phyloP scores from a whole-genome alignment of 371 early-diverging fungal genomes.

The Mortierella polycephala region DNA sequence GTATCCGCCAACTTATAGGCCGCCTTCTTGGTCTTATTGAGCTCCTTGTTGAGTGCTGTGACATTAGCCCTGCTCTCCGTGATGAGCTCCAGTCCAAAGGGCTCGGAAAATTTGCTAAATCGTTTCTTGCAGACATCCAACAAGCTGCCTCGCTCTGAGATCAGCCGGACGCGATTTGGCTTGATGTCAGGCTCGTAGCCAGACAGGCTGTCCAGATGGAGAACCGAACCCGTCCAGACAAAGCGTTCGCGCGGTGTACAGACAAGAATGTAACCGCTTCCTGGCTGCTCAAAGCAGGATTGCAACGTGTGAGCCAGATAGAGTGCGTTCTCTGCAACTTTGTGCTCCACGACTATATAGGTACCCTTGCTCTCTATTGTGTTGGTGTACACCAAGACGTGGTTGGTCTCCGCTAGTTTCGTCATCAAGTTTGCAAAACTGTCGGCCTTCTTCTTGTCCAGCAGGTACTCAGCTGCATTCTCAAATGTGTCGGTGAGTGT shows the following conservation, averaged over 20 bases:
- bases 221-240: slow-evolving; percentile 69
- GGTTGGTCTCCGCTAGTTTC: slow-evolving; percentile 71
- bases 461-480: slow-evolving; percentile 78
- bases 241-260: slow-evolving; percentile 68
- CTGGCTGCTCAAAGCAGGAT: slow-evolving; percentile 49
- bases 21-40: slow-evolving; percentile 71
- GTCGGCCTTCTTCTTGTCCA: slow-evolving; percentile 60
- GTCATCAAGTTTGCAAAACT: slow-evolving; percentile 63
- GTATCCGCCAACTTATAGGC: slow-evolving; percentile 68
- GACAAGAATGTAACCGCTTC: slow-evolving; percentile 63
- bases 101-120: slow-evolving; percentile 63
- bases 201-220: slow-evolving; percentile 49
- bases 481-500: slow-evolving; percentile 76
- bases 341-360: slow-evolving; percentile 66
- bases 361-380: slow-evolving; percentile 72
- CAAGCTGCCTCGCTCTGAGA: slow-evolving; percentile 66
- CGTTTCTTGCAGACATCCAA: slow-evolving; percentile 61
- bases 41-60: slow-evolving; percentile 65
- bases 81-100: slow-evolving; percentile 60
- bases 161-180: slow-evolving; percentile 73
- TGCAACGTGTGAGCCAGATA: slow-evolving; percentile 37
- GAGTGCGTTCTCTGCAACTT: slow-evolving; percentile 44
- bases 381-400: slow-evolving; percentile 75
- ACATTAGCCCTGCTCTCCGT: slow-evolving; percentile 72
- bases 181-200: slow-evolving; percentile 67